Evolutionary conservation across 192 early-diverging fungal genomes (phyloP), one percentile per base, ranked within the genome.

Genomic region (Polychytrium aggregatum): DNA sequence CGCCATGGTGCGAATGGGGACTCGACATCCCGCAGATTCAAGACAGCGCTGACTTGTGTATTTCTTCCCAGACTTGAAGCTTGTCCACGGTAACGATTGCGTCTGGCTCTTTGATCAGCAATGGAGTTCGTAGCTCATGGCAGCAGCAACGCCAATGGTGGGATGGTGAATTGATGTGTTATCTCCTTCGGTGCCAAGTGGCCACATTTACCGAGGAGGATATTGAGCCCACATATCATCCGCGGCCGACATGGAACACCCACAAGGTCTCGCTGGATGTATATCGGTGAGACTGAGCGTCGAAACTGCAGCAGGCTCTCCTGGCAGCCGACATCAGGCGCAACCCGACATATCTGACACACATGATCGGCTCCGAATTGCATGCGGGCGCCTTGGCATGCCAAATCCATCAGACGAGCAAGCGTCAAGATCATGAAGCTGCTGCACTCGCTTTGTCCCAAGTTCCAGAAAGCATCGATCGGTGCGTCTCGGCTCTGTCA

Each of bases 261-360:
- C 93, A 97, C 67, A 97, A 97, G 59, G 90, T 87, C 25, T 86
- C 84, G 9, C 62, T 94, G 35, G 82, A 91, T 27, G 75, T 74
- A 16, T 94, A 90, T 62, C 72, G 90, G 21, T 17, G 37, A 4
- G 31, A 33, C 4, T n/a, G n/a, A n/a, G n/a, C n/a, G n/a, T n/a
- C n/a, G n/a, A n/a, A n/a, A n/a, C n/a, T n/a, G n/a, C n/a, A n/a
- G n/a, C n/a, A n/a, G n/a, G n/a, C n/a, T n/a, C n/a, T n/a, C n/a
- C n/a, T n/a, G n/a, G n/a, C n/a, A n/a, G n/a, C n/a, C n/a, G n/a
- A n/a, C n/a, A n/a, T n/a, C n/a, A n/a, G n/a, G n/a, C n/a, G n/a
- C n/a, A n/a, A n/a, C n/a, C n/a, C n/a, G n/a, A n/a, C n/a, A n/a
- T n/a, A n/a, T n/a, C n/a, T n/a, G n/a, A n/a, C n/a, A n/a, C n/a